These are phyloP conservation scores for Ramularia collo-cygni DNA, from an alignment of 2,329 filamentous ascomycete species.

Conservation along the genomic window DNA sequence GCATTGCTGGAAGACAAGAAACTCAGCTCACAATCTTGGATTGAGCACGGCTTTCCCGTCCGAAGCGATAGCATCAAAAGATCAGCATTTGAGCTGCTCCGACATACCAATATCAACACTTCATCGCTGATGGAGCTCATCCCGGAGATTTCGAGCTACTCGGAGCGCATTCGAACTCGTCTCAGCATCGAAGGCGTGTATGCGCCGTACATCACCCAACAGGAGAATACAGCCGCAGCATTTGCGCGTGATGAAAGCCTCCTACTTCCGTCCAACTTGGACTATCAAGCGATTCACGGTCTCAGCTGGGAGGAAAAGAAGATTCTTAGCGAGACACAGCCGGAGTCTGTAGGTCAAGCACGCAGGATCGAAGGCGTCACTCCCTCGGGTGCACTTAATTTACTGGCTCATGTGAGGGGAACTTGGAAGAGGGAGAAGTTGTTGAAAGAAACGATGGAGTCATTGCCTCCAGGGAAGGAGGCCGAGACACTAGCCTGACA, in stretches of 20 bases:
- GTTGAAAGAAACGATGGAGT: conserved; percentile 24
- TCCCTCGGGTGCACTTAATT: conserved; percentile 43
- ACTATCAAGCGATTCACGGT: conserved; percentile 67
- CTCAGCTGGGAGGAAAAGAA: conserved; percentile 74
- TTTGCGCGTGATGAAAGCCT: conserved; percentile 73
- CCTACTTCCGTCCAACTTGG: conserved; percentile 62
- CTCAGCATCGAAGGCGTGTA: conserved; percentile 80
- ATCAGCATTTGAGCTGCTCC: conserved; percentile 72
- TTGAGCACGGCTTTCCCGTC: conserved; percentile 60
- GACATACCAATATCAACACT: conserved; percentile 55
- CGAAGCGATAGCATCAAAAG: conserved; percentile 60
- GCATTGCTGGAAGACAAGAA: conserved; percentile 51
- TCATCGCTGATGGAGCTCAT: conserved; percentile 52
- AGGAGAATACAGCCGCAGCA: conserved; percentile 57
- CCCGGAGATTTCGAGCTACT: conserved; percentile 50
- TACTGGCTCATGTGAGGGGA: conserved; percentile 57
- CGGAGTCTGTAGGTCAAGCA: conserved; percentile 84
- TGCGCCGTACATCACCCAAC: conserved; percentile 74
- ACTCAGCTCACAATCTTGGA: conserved; percentile 60
- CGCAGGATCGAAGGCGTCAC: conserved; percentile 74
- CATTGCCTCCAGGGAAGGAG: conserved; percentile 18
- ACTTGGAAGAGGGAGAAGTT: conserved; percentile 30
- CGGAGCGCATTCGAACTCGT: conserved; percentile 55
- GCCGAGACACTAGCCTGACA: conserved; percentile 20
- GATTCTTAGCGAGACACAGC: conserved; percentile 61